phyloP scores from a whole-genome alignment of 352 stramenopile genomes.

The Pythium inflatum region DNA sequence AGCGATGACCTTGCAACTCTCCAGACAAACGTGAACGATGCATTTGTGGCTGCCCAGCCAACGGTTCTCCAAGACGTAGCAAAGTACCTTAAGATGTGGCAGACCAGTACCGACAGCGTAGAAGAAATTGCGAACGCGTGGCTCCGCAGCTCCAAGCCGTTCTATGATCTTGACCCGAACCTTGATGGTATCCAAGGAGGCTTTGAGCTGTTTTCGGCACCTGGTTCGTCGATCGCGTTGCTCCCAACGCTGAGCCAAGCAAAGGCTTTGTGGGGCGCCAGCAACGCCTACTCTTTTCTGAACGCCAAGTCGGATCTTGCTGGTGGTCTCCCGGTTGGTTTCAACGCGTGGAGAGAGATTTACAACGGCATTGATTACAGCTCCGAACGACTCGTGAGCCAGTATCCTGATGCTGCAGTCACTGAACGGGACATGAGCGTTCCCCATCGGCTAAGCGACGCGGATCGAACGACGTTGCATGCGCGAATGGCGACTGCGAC shows the following conservation, averaged over 20 bases:
- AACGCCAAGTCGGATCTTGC: conserved; percentile 13
- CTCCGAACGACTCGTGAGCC: conserved; percentile 45
- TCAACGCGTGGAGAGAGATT: conserved; percentile 62
- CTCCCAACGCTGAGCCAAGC: conserved; percentile 48
- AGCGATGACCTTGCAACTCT: conserved; percentile 21
- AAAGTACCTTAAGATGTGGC: conserved; percentile 53
- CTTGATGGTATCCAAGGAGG: conserved; percentile 44
- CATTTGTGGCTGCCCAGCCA: neutral
- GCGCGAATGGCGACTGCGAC: conserved; percentile 38
- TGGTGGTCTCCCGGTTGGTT: conserved; percentile 49
- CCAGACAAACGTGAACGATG: conserved; percentile 20
- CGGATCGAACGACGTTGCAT: conserved; percentile 37
- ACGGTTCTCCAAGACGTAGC: conserved; percentile 16
- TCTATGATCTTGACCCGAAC: conserved; percentile 50
- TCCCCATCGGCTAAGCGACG: conserved; percentile 27
- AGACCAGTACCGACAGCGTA: conserved; percentile 45
- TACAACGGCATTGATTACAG: conserved; percentile 60
- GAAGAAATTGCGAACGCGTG: conserved; percentile 42
- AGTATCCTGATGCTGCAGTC: conserved; percentile 43
- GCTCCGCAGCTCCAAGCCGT: conserved; percentile 36
- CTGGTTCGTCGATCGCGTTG: conserved; percentile 32
- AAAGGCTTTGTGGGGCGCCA: conserved; percentile 44
- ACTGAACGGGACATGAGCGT: conserved; percentile 24
- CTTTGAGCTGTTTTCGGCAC: conserved; percentile 56
- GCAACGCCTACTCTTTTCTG: conserved; percentile 53